These are phyloP conservation scores for Cyphellophora europaea DNA, from an alignment of 2,329 filamentous ascomycete genomes.

Conservation along the genomic window DNA sequence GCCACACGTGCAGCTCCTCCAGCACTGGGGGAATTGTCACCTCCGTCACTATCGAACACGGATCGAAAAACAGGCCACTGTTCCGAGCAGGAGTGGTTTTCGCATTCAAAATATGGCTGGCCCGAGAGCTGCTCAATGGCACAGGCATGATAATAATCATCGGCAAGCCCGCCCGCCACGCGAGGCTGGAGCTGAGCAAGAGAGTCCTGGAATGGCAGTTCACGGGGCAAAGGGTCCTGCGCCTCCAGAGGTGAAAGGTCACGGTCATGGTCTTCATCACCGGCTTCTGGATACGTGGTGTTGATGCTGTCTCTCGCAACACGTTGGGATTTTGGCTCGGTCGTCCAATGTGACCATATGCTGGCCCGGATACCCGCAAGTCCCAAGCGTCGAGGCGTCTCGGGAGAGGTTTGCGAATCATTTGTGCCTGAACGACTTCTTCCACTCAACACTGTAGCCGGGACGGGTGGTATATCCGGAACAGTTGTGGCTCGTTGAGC, in stretches of 20 bases:
- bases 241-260: constrained; percentile 1
- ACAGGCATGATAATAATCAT: constrained; percentile 29
- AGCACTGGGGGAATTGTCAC: too few relatives aligned
- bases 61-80: constrained; percentile 14
- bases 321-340: constrained; percentile 1
- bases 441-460: too few relatives aligned
- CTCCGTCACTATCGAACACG: constrained; percentile 19
- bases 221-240: too few relatives aligned
- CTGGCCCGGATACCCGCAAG: constrained; percentile 15
- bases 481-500: too few relatives aligned
- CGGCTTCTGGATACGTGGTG: neutral
- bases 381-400: constrained; percentile 21
- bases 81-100: constrained; percentile 30
- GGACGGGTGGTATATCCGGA: too few relatives aligned
- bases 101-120: constrained; percentile 33
- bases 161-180: constrained; percentile 14
- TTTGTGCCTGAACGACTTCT: constrained; percentile 2
- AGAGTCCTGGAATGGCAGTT: too few relatives aligned
- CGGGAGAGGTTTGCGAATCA: constrained; percentile 25
- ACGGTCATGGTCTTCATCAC: neutral
- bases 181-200: constrained; percentile 1
- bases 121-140: constrained; percentile 33
- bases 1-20: neutral
- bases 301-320: neutral
- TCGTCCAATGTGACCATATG: constrained; percentile 18